Percentiles rank a stretch among this genome's conserved stretches.
Conservation (phyloP, 768 basidiomycete genomes). For the Trametes sanguinea region DNA sequence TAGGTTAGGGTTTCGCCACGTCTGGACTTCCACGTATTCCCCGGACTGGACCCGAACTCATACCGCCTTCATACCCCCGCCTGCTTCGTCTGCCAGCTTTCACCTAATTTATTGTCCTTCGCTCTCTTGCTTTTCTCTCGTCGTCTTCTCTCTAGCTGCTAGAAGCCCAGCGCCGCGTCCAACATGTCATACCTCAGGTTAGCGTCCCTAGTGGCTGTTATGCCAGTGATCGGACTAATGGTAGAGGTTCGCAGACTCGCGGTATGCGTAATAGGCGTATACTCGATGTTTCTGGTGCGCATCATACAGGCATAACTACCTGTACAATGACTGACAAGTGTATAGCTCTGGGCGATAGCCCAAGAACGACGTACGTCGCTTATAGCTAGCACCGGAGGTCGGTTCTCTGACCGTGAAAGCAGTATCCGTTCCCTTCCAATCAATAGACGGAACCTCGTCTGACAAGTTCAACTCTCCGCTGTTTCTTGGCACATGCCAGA, state of each 20-base stretch:
- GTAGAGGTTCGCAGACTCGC: slow-evolving; percentile 40
- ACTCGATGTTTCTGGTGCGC: slow-evolving; percentile 87
- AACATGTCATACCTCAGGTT: slow-evolving; percentile 19
- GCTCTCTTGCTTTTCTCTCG: slow-evolving; percentile 2
- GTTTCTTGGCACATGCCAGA: slow-evolving; percentile 85
- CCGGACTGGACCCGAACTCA: slow-evolving; percentile 10
- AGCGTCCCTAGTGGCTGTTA: background rate
- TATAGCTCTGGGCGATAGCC: slow-evolving; percentile 87
- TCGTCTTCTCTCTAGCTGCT: background rate
- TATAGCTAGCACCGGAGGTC: background rate
- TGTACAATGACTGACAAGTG: slow-evolving; percentile 5
- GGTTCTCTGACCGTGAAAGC: background rate
- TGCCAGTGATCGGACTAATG: background rate
- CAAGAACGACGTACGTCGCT: slow-evolving; percentile 86
- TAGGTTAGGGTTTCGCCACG: slow-evolving; percentile 17
- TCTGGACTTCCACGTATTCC: slow-evolving; percentile 19
- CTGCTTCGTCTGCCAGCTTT: slow-evolving; percentile 2
- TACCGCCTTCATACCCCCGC: background rate
- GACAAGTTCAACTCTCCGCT: slow-evolving; percentile 85
- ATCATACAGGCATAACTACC: background rate
- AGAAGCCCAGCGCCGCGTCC: background rate
- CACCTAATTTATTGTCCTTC: slow-evolving; percentile 18
- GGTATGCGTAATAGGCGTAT: slow-evolving; percentile 84
- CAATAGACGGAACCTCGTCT: slow-evolving; percentile 58
- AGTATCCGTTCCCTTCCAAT: slow-evolving; percentile 87